phyloP scores from a whole-genome alignment of 179 eudicot species.

The Nepenthes alata region DNA sequence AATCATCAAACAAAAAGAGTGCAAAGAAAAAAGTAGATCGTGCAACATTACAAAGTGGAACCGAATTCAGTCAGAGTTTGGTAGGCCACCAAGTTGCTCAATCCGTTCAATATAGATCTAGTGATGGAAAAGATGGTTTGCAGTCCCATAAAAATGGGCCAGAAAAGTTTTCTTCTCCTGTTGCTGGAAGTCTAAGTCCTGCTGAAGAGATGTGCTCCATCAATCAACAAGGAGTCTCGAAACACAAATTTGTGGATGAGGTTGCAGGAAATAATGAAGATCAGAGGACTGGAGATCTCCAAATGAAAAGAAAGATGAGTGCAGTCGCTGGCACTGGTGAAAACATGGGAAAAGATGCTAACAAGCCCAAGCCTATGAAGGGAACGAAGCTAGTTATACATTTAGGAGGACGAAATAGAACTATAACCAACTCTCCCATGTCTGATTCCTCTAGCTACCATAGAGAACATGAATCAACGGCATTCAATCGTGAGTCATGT shows the following conservation, averaged over 20 bases:
- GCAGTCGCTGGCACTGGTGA: slow-evolving; percentile 23
- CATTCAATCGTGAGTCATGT: slow-evolving; percentile 46
- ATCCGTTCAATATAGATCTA: slow-evolving; percentile 18
- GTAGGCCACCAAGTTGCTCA: slow-evolving; percentile 35
- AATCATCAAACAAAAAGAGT: slow-evolving; percentile 47
- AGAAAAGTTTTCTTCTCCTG: slow-evolving; percentile 28
- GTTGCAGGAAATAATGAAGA: slow-evolving; percentile 25
- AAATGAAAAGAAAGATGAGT: slow-evolving; percentile 36
- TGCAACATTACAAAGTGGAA: slow-evolving; percentile 17
- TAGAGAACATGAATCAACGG: slow-evolving; percentile 40
- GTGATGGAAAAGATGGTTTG: slow-evolving; percentile 26
- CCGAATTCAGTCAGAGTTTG: slow-evolving; percentile 17
- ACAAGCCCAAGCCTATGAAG: slow-evolving; percentile 38
- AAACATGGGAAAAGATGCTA: slow-evolving; percentile 30
- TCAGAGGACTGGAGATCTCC: slow-evolving; percentile 28
- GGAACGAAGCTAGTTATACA: slow-evolving; percentile 91
- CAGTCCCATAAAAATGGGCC: slow-evolving; percentile 18
- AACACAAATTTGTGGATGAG: slow-evolving; percentile 48
- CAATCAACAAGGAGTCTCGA: slow-evolving; percentile 38
- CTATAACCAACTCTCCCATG: slow-evolving; percentile 47
- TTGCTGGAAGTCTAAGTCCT: slow-evolving; percentile 35
- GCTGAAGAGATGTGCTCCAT: slow-evolving; percentile 31
- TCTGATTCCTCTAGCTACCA: slow-evolving; percentile 59
- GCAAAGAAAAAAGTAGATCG: slow-evolving; percentile 48
- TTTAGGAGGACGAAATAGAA: slow-evolving; percentile 65